Evolutionary conservation across 805 yeast species (phyloP).

Genomic region (Candida ficus): DNA sequence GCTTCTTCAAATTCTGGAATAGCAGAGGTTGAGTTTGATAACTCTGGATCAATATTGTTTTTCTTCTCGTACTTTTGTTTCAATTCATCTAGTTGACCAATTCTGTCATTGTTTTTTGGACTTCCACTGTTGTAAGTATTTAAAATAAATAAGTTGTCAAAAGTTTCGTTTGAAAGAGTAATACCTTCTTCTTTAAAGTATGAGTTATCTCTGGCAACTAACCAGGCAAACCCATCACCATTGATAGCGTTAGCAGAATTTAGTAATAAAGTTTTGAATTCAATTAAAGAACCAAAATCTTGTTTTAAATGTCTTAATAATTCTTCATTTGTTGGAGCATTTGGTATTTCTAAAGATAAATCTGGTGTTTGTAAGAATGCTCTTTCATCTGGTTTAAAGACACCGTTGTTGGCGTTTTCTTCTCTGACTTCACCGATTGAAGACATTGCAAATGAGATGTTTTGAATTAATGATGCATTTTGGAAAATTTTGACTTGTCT

Average conservation of each 20-base stretch:
- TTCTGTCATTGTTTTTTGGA: conserved; percentile 61
- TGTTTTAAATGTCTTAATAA: conserved; percentile 42
- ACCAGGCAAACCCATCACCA: conserved; percentile 92
- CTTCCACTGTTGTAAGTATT: conserved; percentile 90
- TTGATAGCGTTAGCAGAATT: conserved; percentile 65
- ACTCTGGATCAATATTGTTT: conserved; percentile 13
- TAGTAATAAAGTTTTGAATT: conserved; percentile 65
- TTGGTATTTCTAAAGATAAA: conserved; percentile 28
- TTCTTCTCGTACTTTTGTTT: conserved; percentile 9
- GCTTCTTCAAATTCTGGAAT: conserved; percentile 35
- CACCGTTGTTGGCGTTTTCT: background rate
- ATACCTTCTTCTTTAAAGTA: conserved; percentile 9
- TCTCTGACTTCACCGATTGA: conserved; percentile 27
- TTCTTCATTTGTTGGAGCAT: conserved; percentile 13
- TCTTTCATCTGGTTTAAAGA: conserved; percentile 8
- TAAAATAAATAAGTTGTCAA: conserved; percentile 54
- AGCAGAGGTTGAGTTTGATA: conserved; percentile 11
- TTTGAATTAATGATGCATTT: conserved; percentile 35
- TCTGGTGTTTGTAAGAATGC: conserved; percentile 44
- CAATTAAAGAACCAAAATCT: conserved; percentile 67
- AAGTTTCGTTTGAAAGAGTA: conserved; percentile 13
- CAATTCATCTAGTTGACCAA: conserved; percentile 31
- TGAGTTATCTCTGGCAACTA: conserved; percentile 49
- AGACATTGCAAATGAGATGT: conserved; percentile 32
- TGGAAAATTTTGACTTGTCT: conserved; percentile 30